Percentiles rank a stretch among this genome's conserved stretches.
Evolutionary conservation across 2,329 filamentous ascomycete species (phyloP).

Genomic region (Escovopsis weberi): DNA sequence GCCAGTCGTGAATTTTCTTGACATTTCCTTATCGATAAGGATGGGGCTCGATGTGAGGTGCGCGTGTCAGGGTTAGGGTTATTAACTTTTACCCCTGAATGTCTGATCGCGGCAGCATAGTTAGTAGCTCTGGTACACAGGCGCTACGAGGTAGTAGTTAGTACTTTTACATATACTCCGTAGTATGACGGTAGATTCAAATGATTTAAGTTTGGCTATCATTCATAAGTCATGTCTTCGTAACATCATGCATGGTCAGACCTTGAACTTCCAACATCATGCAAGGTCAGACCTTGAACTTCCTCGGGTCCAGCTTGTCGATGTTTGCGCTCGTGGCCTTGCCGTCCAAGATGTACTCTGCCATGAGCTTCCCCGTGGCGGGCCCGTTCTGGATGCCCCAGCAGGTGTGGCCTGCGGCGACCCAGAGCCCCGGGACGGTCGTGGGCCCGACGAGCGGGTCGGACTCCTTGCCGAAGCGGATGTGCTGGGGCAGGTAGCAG

Average conservation of each 20-base stretch:
- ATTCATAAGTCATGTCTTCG: too few species aligned
- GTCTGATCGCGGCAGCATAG: too few species aligned
- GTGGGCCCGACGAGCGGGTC: conserved; percentile 69
- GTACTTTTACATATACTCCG: too few species aligned
- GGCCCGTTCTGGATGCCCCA: conserved; percentile 98
- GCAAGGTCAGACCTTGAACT: conserved; percentile 33
- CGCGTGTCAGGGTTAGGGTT: background rate
- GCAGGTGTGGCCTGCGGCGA: conserved; percentile 87
- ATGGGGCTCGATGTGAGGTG: too few species aligned
- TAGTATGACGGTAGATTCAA: too few species aligned
- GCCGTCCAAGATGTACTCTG: conserved; percentile 65
- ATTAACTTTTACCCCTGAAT: too few species aligned
- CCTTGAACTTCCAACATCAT: conserved; percentile 33
- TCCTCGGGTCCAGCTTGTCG: conserved; percentile 50
- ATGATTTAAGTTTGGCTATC: too few species aligned
- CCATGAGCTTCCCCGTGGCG: conserved; percentile 69
- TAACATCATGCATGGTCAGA: conserved; percentile 10
- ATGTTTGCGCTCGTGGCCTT: conserved; percentile 53
- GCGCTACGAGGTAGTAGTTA: too few species aligned
- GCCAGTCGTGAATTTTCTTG: too few species aligned
- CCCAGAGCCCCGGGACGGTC: conserved; percentile 54
- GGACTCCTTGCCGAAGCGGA: conserved; percentile 41
- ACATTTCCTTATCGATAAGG: too few species aligned
- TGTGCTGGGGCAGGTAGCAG: conserved; percentile 79
- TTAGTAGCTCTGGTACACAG: too few species aligned